Conservation (phyloP, 2,329 filamentous ascomycete genomes). For the Stagonosporopsis chrysanthemi region DNA sequence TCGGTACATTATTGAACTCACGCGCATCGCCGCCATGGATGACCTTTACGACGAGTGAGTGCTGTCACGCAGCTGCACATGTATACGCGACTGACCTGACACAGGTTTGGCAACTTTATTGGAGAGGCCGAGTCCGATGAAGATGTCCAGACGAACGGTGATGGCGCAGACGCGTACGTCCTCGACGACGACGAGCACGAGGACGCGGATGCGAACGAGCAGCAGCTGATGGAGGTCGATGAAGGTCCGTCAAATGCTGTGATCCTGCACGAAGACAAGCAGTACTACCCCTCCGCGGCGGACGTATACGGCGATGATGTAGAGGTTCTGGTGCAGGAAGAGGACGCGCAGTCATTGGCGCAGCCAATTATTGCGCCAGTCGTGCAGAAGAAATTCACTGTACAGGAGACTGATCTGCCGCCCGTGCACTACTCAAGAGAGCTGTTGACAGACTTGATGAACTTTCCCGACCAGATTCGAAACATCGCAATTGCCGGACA, state of each 20-base stretch:
- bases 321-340: conserved; percentile 94
- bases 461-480: conserved; percentile 90
- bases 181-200: conserved; percentile 70
- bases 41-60: conserved; percentile 93
- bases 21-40: conserved; percentile 69
- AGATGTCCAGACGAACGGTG: conserved; percentile 80
- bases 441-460: conserved; percentile 96
- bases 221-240: conserved; percentile 94
- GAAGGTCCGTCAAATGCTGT: conserved; percentile 94
- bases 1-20: conserved; percentile 22
- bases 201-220: conserved; percentile 62
- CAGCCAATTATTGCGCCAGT: conserved; percentile 94
- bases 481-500: conserved; percentile 94
- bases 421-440: conserved; percentile 85
- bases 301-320: conserved; percentile 95
- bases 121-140: conserved; percentile 91
- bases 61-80: background rate
- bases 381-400: conserved; percentile 93
- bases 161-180: conserved; percentile 80
- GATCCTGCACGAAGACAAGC: conserved; percentile 98
- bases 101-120: conserved; percentile 96
- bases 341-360: conserved; percentile 91
- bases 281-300: conserved; percentile 98
- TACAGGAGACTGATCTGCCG: conserved; percentile 90
- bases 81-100: conserved; percentile 26